These are phyloP conservation scores for Saccharomycopsis sp. DNA, from an alignment of 805 yeast species.

Conservation along the genomic window DNA sequence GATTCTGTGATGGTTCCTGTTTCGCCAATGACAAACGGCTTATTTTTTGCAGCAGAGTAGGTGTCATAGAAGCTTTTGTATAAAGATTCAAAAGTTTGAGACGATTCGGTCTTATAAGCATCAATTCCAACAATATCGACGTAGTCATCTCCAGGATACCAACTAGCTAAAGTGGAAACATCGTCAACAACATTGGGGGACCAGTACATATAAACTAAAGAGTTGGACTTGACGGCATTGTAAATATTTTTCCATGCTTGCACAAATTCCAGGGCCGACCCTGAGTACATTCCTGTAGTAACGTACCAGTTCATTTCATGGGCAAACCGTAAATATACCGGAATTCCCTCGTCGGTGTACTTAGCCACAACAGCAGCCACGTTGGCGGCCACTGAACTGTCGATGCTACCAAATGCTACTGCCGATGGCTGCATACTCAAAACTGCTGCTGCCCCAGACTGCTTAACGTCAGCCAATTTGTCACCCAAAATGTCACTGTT, in stretches of 20 bases:
- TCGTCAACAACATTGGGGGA: slow-evolving; percentile 1
- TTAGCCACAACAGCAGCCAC: slow-evolving; percentile 5
- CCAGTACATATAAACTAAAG: slow-evolving; percentile 10
- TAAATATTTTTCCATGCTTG: slow-evolving; percentile 6
- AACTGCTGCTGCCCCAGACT: slow-evolving; percentile 11
- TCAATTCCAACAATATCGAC: slow-evolving; percentile 13
- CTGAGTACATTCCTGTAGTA: not conserved
- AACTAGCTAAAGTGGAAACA: slow-evolving; percentile 1
- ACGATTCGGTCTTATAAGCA: slow-evolving; percentile 2
- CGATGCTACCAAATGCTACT: not conserved
- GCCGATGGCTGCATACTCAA: slow-evolving; percentile 11
- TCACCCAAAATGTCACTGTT: slow-evolving; percentile 11
- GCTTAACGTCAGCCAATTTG: slow-evolving; percentile 8
- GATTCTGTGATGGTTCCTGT: slow-evolving; percentile 6
- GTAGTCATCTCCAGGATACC: slow-evolving; percentile 13
- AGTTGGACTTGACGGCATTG: slow-evolving; percentile 7
- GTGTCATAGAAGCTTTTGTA: not conserved
- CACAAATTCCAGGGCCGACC: not conserved
- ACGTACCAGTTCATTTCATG: slow-evolving; percentile 10
- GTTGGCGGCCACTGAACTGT: not conserved
- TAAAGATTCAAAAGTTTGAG: slow-evolving; percentile 6
- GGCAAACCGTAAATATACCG: slow-evolving; percentile 10
- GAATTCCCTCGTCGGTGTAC: slow-evolving; percentile 10
- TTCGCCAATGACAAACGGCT: slow-evolving; percentile 10
- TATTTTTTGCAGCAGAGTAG: slow-evolving; percentile 2